Conservation (phyloP, 75 land plant genomes). For the Cunninghamia lanceolata region DNA sequence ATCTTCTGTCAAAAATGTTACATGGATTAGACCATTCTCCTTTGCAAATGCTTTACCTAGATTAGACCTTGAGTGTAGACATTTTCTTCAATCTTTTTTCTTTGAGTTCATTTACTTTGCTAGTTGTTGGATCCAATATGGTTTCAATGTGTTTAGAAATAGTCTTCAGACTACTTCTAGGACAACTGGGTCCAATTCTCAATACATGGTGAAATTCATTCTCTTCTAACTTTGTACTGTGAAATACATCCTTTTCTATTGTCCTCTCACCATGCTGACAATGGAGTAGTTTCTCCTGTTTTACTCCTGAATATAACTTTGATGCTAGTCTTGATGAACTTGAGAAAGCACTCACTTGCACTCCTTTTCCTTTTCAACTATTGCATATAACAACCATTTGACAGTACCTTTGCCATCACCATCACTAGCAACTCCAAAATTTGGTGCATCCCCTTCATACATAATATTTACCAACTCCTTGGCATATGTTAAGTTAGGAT, state of each 20-base stretch:
- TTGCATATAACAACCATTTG: no score
- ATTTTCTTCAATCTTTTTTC: background rate
- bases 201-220: background rate
- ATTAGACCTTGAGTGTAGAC: background rate
- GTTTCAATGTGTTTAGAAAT: background rate
- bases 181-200: background rate
- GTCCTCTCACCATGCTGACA: background rate
- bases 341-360: background rate
- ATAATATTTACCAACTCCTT: no score
- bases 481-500: no score
- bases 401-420: no score
- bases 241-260: background rate
- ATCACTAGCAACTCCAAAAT: no score
- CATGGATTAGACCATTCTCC: no score
- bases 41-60: no score
- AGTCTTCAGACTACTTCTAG: background rate
- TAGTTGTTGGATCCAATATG: background rate
- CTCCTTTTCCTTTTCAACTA: no score
- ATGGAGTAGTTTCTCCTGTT: background rate
- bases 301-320: background rate
- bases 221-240: background rate
- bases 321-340: background rate
- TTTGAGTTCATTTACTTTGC: background rate
- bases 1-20: no score
- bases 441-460: no score